Evolutionary conservation across 768 basidiomycete genomes (phyloP).

Genomic region (Naganishia kalamii): DNA sequence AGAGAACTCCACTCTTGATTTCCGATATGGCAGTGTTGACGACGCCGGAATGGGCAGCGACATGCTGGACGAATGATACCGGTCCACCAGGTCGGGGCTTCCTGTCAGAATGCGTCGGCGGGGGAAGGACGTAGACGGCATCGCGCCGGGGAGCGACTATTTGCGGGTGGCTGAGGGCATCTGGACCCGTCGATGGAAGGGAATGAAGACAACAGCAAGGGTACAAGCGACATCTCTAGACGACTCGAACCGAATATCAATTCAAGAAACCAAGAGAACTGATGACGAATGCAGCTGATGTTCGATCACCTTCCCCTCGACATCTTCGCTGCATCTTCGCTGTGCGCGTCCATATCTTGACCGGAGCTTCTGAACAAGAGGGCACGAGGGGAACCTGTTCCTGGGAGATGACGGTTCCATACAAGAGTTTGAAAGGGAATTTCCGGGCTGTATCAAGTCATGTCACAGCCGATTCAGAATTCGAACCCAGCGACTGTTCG

Average conservation of each 20-base stretch:
- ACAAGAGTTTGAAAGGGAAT: too few relatives aligned
- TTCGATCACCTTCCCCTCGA: conserved; percentile 5
- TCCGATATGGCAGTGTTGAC: neutral
- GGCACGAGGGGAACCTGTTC: too few relatives aligned
- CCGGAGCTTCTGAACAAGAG: neutral
- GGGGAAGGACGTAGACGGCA: conserved; percentile 5
- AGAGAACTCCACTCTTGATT: neutral
- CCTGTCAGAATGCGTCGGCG: conserved; percentile 3
- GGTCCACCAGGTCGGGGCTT: neutral
- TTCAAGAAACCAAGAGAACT: neutral
- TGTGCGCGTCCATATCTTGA: neutral
- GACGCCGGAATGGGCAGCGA: conserved; percentile 1
- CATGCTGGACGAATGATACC: neutral
- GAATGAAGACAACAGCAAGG: neutral
- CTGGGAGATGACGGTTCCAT: too few relatives aligned
- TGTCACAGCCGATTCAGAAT: too few relatives aligned
- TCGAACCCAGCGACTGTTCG: too few relatives aligned
- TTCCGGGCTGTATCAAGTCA: too few relatives aligned
- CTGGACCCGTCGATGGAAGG: neutral
- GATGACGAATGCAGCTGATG: conserved; percentile 1
- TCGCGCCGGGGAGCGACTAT: neutral
- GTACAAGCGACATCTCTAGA: neutral
- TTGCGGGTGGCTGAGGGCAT: neutral
- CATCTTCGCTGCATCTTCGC: neutral
- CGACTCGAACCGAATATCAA: neutral